Percentiles rank a stretch among this genome's conserved stretches.
These are phyloP conservation scores for Flaveria trinervia DNA, from an alignment of 129 eudicot genomes.

Conservation along the genomic window DNA sequence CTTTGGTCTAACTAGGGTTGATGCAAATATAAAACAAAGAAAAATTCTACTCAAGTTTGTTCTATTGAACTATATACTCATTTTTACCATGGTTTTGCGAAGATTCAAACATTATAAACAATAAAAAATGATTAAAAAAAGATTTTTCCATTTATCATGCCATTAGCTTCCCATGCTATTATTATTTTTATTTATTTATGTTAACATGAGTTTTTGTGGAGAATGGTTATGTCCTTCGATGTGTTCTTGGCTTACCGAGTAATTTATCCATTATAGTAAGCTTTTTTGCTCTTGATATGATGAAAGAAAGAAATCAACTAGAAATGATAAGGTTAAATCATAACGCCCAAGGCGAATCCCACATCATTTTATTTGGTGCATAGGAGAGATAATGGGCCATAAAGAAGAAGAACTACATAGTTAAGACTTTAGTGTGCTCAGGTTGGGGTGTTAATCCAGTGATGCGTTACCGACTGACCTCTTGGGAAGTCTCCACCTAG, in stretches of 20 bases:
- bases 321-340: neutral
- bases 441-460: too few species aligned
- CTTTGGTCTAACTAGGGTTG: constrained; percentile 5
- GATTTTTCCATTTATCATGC: neutral
- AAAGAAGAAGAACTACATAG: too few species aligned
- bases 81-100: neutral
- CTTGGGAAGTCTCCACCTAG: too few species aligned
- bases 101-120: neutral
- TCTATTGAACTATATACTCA: neutral
- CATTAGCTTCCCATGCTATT: neutral
- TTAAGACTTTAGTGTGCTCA: too few species aligned
- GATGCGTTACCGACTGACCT: too few species aligned
- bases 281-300: neutral
- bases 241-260: neutral
- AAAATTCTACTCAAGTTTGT: too few species aligned
- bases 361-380: too few species aligned
- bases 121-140: neutral
- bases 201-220: neutral
- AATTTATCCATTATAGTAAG: neutral
- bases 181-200: neutral
- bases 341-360: too few species aligned
- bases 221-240: neutral
- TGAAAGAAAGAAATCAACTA: neutral
- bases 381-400: too few species aligned
- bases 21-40: too few species aligned